Evolutionary conservation across 2,329 filamentous ascomycete genomes (phyloP).

Genomic region (Ascochyta rabiei): DNA sequence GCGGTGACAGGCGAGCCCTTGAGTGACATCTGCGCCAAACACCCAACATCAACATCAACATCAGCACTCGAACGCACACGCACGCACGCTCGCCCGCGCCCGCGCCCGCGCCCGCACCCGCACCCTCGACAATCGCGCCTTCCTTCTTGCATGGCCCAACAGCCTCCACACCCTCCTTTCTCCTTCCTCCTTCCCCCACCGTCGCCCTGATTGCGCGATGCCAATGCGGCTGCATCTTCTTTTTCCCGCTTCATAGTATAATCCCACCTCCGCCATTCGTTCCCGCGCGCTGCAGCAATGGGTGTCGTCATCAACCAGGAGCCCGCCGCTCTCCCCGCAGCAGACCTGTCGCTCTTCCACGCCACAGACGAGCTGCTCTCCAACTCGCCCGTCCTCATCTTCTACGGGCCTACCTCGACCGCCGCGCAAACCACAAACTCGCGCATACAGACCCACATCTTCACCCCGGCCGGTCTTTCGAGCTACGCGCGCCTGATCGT

Average conservation of each 20-base stretch:
- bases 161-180: constrained; percentile 5
- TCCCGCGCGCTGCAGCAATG: constrained; percentile 62
- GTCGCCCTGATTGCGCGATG: constrained; percentile 27
- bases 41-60: constrained; percentile 1
- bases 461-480: constrained; percentile 85
- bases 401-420: constrained; percentile 89
- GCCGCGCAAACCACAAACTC: constrained; percentile 89
- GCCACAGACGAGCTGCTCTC: constrained; percentile 83
- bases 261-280: constrained; percentile 37
- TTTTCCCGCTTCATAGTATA: constrained; percentile 10
- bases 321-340: constrained; percentile 75
- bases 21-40: constrained; percentile 1
- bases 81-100: not conserved
- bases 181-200: constrained; percentile 7
- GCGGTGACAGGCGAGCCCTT: constrained; percentile 10
- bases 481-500: constrained; percentile 91
- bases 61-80: too few species aligned
- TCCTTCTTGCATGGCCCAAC: constrained; percentile 9
- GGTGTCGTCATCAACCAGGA: constrained; percentile 76
- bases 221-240: constrained; percentile 19
- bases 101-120: not conserved
- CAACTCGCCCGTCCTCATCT: constrained; percentile 82
- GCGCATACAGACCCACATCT: constrained; percentile 91
- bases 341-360: constrained; percentile 86
- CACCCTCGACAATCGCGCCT: constrained; percentile 13